Conservation (phyloP, 305 asterid genomes). For the Fraxinus angustifolia region DNA sequence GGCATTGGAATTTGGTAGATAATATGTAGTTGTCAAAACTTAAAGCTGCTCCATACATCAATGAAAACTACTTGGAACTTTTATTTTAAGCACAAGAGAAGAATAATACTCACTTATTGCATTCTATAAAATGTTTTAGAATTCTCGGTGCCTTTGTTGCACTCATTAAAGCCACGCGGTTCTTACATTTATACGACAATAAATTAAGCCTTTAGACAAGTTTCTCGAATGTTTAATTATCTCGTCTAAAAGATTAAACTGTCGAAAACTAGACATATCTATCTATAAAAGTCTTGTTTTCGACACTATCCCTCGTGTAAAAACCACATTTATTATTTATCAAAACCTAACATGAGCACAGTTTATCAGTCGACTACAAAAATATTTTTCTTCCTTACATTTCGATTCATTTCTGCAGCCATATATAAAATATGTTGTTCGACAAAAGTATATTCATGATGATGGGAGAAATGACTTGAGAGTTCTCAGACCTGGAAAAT, state of each 20-base stretch:
- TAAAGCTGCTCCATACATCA: constrained; percentile 1
- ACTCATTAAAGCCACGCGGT: not conserved
- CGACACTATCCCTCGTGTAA: not conserved
- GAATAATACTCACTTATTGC: not conserved
- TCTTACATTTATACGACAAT: not conserved
- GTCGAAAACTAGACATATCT: not conserved
- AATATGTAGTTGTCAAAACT: constrained; percentile 13
- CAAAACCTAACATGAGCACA: not conserved
- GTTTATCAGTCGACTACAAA: not conserved
- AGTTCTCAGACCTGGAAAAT: not conserved
- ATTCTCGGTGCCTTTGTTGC: not conserved
- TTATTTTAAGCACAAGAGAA: not conserved
- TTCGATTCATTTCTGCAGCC: not conserved
- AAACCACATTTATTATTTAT: not conserved
- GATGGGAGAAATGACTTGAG: not conserved
- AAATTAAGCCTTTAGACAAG: not conserved
- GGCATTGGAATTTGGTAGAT: not conserved
- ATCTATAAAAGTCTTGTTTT: not conserved
- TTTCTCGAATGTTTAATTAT: not conserved
- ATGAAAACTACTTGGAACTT: not conserved
- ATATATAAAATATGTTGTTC: not conserved
- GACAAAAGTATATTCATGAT: not conserved
- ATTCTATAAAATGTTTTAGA: not conserved
- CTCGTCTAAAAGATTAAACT: not conserved
- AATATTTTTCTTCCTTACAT: not conserved